Conservation (phyloP, 257 asterid genomes). For the Solanum sejunctum region DNA sequence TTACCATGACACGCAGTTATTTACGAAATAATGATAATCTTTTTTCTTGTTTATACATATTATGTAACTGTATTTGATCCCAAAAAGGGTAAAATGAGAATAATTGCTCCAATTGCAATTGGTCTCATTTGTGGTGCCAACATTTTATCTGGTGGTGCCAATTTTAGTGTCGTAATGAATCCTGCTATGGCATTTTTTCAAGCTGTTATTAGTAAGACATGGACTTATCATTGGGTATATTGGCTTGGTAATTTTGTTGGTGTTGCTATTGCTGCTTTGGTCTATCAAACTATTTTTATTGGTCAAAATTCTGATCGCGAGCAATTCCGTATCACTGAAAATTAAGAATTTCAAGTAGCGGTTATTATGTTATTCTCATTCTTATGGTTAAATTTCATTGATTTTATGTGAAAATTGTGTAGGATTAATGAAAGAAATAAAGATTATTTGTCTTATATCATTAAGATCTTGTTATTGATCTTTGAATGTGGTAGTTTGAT, state of each 20-base stretch:
- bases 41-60: constrained; percentile 26
- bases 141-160: constrained; percentile 45
- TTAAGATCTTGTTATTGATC: too few relatives aligned
- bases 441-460: neutral
- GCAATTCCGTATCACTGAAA: constrained; percentile 17
- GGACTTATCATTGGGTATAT: constrained; percentile 72
- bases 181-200: constrained; percentile 77
- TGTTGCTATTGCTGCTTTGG: neutral
- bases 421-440: neutral
- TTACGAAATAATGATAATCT: constrained; percentile 65
- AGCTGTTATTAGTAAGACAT: constrained; percentile 64
- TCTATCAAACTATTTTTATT: constrained; percentile 43
- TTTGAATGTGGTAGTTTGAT: too few relatives aligned
- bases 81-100: too few relatives aligned
- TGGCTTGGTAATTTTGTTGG: constrained; percentile 60
- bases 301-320: constrained; percentile 22
- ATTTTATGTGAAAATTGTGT: neutral
- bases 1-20: constrained; percentile 33
- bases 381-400: neutral
- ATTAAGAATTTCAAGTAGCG: neutral
- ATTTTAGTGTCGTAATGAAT: constrained; percentile 66
- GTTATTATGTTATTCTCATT: neutral
- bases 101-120: too few relatives aligned
- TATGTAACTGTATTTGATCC: too few relatives aligned
- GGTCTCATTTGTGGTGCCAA: too few relatives aligned